A percentile compares a stretch with the other conserved stretches of the same genome.
These are phyloP conservation scores for Phytophthora cryptogea DNA, from an alignment of 352 stramenopile species.

Conservation along the genomic window DNA sequence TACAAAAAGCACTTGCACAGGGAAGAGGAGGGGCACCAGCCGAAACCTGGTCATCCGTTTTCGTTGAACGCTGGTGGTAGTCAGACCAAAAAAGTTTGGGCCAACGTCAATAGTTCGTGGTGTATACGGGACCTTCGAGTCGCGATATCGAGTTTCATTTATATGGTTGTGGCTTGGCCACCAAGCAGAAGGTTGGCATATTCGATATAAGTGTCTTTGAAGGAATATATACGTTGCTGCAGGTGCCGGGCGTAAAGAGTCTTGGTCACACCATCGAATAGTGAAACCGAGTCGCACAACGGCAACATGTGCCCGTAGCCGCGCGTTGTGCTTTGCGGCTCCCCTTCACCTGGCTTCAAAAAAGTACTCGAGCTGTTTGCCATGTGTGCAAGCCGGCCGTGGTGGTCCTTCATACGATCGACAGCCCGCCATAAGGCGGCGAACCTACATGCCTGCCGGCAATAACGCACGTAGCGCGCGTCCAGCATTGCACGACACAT, in stretches of 20 bases:
- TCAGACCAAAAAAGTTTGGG: constrained; percentile 31
- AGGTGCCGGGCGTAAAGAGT: neutral
- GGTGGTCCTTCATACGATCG: constrained; percentile 24
- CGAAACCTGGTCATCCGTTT: constrained; percentile 27
- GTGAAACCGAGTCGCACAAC: constrained; percentile 21
- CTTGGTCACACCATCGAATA: constrained; percentile 19
- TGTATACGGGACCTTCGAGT: neutral
- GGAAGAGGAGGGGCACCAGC: constrained; percentile 28
- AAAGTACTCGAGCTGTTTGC: constrained; percentile 5
- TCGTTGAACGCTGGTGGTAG: constrained; percentile 16
- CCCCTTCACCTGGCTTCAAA: constrained; percentile 30
- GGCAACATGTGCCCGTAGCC: constrained; percentile 15
- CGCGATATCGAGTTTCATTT: constrained; percentile 2
- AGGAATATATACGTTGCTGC: neutral
- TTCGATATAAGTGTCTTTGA: neutral
- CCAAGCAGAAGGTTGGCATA: neutral
- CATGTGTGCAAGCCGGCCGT: too few species aligned
- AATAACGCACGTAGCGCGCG: neutral
- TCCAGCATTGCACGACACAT: constrained; percentile 15
- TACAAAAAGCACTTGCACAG: constrained; percentile 28
- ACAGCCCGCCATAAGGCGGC: constrained; percentile 3
- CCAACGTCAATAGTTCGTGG: neutral
- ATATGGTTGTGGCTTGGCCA: neutral
- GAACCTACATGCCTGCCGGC: neutral
- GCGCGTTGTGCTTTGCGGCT: constrained; percentile 2